Percentiles rank a stretch among this genome's conserved stretches.
phyloP scores from a whole-genome alignment of 257 asterid genomes.

The Ilex asprella region DNA sequence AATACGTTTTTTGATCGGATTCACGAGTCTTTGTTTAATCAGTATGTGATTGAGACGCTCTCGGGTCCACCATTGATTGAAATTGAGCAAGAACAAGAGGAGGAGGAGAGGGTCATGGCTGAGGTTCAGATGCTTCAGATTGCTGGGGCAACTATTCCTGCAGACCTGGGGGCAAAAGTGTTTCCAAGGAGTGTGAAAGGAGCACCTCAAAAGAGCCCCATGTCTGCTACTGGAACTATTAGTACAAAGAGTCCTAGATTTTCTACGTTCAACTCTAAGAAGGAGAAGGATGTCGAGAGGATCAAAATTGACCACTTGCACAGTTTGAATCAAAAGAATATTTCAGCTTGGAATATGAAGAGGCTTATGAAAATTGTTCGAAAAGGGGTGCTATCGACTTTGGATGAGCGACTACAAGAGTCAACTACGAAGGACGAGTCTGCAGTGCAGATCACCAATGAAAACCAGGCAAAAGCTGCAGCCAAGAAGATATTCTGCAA shows the following conservation, averaged over 20 bases:
- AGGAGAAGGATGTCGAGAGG: constrained; percentile 40
- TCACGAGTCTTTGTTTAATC: constrained; percentile 20
- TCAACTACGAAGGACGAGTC: constrained; percentile 56
- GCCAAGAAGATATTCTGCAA: constrained; percentile 78
- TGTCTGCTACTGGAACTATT: constrained; percentile 17
- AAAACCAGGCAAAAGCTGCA: constrained; percentile 68
- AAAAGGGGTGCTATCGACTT: constrained; percentile 60
- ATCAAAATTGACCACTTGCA: constrained; percentile 69
- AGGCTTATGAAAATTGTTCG: constrained; percentile 64
- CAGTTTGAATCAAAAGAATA: constrained; percentile 67
- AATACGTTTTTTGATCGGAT: constrained; percentile 21
- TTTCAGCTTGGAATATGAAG: constrained; percentile 97
- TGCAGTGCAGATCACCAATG: constrained; percentile 55
- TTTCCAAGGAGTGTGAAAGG: constrained; percentile 52
- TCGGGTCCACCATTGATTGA: constrained; percentile 14
- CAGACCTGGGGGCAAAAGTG: constrained; percentile 13
- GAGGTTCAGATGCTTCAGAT: neutral
- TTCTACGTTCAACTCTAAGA: constrained; percentile 38
- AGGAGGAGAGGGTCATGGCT: neutral
- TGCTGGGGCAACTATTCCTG: neutral
- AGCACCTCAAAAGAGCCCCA: constrained; percentile 40
- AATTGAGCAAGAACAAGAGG: neutral
- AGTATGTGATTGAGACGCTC: constrained; percentile 20
- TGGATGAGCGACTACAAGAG: constrained; percentile 63
- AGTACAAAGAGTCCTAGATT: constrained; percentile 34